Conservation (phyloP, 2,329 filamentous ascomycete genomes). For the Westerdykella ornata region DNA sequence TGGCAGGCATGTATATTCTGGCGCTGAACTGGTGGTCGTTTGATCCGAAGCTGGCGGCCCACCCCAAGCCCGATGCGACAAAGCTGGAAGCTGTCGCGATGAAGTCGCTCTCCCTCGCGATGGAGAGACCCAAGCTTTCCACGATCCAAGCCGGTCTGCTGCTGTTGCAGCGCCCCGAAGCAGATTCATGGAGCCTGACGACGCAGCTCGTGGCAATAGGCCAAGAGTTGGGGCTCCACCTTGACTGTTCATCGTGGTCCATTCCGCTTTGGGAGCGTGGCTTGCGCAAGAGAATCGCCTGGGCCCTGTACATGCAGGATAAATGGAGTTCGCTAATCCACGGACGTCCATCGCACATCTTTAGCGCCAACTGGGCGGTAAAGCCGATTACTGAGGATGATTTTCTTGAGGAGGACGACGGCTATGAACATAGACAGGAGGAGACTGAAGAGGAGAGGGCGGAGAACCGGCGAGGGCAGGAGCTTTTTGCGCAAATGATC, state of each 20-base stretch:
- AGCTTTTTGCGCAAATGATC: conserved; percentile 70
- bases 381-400: conserved; percentile 57
- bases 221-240: conserved; percentile 81
- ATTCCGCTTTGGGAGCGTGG: conserved; percentile 85
- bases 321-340: conserved; percentile 85
- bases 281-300: conserved; percentile 75
- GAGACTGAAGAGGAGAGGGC: conserved; percentile 51
- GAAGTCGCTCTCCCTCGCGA: conserved; percentile 65
- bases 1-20: conserved; percentile 76
- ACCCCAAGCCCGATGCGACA: conserved; percentile 63
- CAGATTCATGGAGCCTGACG: conserved; percentile 76
- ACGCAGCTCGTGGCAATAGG: conserved; percentile 80
- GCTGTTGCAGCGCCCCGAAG: conserved; percentile 66
- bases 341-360: conserved; percentile 74
- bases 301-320: conserved; percentile 92
- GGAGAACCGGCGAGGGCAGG: conserved; percentile 60
- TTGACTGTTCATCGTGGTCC: conserved; percentile 81
- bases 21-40: conserved; percentile 85
- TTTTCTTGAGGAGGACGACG: conserved; percentile 57
- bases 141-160: conserved; percentile 72
- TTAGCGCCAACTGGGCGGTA: conserved; percentile 69
- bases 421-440: conserved; percentile 47
- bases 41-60: conserved; percentile 57
- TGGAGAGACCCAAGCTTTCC: conserved; percentile 75
- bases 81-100: conserved; percentile 68